Evolutionary conservation across 1,139 yeast species (phyloP).

Genomic region (Martiniozyma asiatica): DNA sequence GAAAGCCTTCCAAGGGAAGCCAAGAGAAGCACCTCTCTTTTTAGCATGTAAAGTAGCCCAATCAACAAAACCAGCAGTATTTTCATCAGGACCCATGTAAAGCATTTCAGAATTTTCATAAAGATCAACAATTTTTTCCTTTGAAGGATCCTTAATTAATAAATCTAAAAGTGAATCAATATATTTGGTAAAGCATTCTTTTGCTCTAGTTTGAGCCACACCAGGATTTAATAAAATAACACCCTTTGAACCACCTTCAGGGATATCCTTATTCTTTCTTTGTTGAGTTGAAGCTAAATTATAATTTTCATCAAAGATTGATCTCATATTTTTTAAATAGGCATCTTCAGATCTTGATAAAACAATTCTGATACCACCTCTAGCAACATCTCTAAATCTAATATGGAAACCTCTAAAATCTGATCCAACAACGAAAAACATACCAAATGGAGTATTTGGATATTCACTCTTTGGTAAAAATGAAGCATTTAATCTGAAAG

Average conservation of each 20-base stretch:
- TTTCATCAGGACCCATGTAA: constrained; percentile 98
- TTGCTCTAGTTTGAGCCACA: constrained; percentile 71
- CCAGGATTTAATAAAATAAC: constrained; percentile 79
- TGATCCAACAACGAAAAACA: constrained; percentile 91
- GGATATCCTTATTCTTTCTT: constrained; percentile 93
- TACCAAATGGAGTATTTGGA: constrained; percentile 87
- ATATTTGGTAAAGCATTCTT: constrained; percentile 83
- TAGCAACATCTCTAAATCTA: constrained; percentile 91
- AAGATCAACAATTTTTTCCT: constrained; percentile 77
- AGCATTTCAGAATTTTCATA: constrained; percentile 78
- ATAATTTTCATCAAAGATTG: constrained; percentile 91
- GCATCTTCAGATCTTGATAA: constrained; percentile 79
- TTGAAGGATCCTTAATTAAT: constrained; percentile 58
- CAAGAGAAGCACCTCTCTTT: constrained; percentile 78
- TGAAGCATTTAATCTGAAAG: constrained; percentile 80
- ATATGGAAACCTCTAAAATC: constrained; percentile 97
- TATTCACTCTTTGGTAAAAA: constrained; percentile 79
- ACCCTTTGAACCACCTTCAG: constrained; percentile 99
- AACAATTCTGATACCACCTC: constrained; percentile 97
- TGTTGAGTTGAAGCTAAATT: constrained; percentile 95
- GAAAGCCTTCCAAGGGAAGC: constrained; percentile 98
- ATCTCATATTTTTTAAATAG: constrained; percentile 74
- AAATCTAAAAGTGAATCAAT: constrained; percentile 85
- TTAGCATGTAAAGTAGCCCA: constrained; percentile 99
- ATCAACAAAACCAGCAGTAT: constrained; percentile 88